Conservation (phyloP, 345 rosid genomes). For the Brassica cretica region DNA sequence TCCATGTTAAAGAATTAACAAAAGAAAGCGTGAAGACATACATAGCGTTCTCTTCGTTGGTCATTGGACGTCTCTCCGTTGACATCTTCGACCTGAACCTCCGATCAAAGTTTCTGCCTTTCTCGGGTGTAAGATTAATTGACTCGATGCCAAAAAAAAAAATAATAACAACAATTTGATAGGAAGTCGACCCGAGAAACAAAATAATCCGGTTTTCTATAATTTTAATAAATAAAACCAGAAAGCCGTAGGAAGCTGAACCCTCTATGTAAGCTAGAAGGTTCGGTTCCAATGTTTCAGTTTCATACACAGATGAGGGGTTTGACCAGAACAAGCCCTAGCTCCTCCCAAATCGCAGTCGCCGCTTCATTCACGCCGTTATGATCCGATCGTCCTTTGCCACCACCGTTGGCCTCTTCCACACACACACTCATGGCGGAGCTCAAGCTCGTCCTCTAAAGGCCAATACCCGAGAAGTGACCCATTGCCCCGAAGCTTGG, state of each 20-base stretch:
- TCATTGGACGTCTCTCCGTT: constrained; percentile 52
- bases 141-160: background rate
- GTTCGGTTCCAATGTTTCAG: background rate
- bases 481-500: constrained; percentile 56
- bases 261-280: background rate
- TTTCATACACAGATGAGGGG: constrained; percentile 4
- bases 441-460: constrained; percentile 43
- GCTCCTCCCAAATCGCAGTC: constrained; percentile 1
- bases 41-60: constrained; percentile 62
- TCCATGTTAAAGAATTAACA: background rate
- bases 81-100: constrained; percentile 42
- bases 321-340: constrained; percentile 24
- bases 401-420: constrained; percentile 45
- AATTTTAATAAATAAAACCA: background rate
- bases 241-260: background rate
- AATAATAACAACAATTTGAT: background rate
- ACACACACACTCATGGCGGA: constrained; percentile 51
- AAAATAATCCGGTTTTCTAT: background rate
- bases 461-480: constrained; percentile 36
- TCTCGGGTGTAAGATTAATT: background rate
- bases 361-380: constrained; percentile 9
- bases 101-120: constrained; percentile 9
- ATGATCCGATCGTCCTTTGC: constrained; percentile 66
- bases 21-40: constrained; percentile 22
- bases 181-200: background rate